These are phyloP conservation scores for Colletotrichum coccodes DNA, from an alignment of 2,329 filamentous ascomycete species.

Conservation along the genomic window DNA sequence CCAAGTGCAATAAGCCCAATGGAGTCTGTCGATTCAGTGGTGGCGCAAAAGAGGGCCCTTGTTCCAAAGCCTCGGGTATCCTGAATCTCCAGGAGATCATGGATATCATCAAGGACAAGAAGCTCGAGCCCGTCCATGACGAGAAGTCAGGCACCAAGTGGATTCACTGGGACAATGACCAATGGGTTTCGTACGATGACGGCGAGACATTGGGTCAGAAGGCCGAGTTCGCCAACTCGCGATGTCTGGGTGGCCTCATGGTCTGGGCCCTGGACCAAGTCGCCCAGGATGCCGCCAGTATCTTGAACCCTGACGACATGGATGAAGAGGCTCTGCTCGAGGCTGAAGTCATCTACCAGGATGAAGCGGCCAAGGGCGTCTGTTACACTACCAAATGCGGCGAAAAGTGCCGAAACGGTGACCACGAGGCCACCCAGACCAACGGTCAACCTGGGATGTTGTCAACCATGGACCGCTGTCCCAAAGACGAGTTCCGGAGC, in stretches of 20 bases:
- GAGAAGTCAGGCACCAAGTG: constrained; percentile 41
- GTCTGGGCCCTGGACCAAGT: constrained; percentile 37
- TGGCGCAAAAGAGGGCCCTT: constrained; percentile 27
- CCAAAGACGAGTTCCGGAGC: constrained; percentile 36
- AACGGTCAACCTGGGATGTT: constrained; percentile 41
- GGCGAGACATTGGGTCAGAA: constrained; percentile 20
- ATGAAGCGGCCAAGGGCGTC: constrained; percentile 25
- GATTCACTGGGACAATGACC: constrained; percentile 36
- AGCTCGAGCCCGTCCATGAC: constrained; percentile 25
- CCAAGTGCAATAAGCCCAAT: constrained; percentile 30
- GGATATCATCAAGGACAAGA: constrained; percentile 24
- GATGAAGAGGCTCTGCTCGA: no score
- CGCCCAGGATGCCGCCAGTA: constrained; percentile 25
- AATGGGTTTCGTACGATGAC: constrained; percentile 47
- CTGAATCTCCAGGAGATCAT: constrained; percentile 39
- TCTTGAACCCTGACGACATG: constrained; percentile 19
- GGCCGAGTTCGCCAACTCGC: constrained; percentile 35
- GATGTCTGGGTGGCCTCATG: constrained; percentile 41
- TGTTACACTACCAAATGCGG: constrained; percentile 41
- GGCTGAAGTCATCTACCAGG: constrained; percentile 22
- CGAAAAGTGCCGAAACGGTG: constrained; percentile 38
- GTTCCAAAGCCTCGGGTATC: constrained; percentile 33
- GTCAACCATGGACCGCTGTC: constrained; percentile 38
- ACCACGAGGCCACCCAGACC: constrained; percentile 40
- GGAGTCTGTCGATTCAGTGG: constrained; percentile 29